These are phyloP conservation scores for Ophiocordyceps polyrhachis-furcata DNA, from an alignment of 2,329 filamentous ascomycete genomes.

Conservation along the genomic window DNA sequence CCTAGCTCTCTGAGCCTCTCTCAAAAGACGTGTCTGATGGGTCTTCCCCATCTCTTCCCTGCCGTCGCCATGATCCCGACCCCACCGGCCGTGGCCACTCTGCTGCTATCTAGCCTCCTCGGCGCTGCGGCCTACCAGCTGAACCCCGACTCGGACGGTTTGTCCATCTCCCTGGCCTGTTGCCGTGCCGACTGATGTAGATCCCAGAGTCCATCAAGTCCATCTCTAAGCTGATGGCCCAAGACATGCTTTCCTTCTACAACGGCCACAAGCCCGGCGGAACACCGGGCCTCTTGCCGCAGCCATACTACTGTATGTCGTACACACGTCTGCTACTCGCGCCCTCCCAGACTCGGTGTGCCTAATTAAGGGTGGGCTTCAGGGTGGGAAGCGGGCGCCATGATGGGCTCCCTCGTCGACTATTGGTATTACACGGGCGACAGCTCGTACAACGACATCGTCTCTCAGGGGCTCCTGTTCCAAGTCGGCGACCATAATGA, in stretches of 20 bases:
- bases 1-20: no score
- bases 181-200: not conserved
- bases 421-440: slow-evolving; percentile 77
- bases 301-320: slow-evolving; percentile 34
- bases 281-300: slow-evolving; percentile 30
- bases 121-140: slow-evolving; percentile 14
- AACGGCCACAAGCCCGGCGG: slow-evolving; percentile 29
- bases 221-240: slow-evolving; percentile 29
- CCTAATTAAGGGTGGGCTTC: not conserved
- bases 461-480: slow-evolving; percentile 48
- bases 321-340: not conserved
- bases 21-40: no score
- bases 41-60: not conserved
- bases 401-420: slow-evolving; percentile 54
- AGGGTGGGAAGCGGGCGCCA: slow-evolving; percentile 59
- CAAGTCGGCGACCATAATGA: slow-evolving; percentile 57
- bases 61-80: not conserved
- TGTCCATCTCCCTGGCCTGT: not conserved
- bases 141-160: slow-evolving; percentile 15
- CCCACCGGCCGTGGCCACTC: slow-evolving; percentile 3
- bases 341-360: not conserved
- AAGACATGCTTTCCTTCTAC: slow-evolving; percentile 27
- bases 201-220: slow-evolving; percentile 28
- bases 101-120: slow-evolving; percentile 8
- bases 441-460: slow-evolving; percentile 48